Base-by-base conservation (phyloP, 2,329 filamentous ascomycete species). In the Trichophyton simii region DNA sequence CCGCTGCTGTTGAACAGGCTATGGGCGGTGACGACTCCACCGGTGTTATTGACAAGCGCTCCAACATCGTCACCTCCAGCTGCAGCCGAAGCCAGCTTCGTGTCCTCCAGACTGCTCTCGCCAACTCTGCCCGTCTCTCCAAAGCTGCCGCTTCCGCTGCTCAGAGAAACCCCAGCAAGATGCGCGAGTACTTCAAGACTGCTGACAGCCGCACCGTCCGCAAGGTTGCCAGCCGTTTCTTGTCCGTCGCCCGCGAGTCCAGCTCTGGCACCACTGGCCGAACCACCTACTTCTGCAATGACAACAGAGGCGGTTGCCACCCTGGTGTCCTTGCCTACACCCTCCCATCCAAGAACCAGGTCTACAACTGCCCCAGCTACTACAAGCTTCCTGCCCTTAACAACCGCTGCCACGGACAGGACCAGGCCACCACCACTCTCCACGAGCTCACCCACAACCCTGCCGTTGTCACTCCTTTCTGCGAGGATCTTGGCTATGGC, bases 401-500 rank as follows among this genome's bases (percentile, higher is more conserved):
- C 4, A 67, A 66, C 13, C 72, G 69, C 0, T 88, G 86, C 75
- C 83, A 87, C 69, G 78, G 67, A 2, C 85, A 87, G 72, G 85
- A 87, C 68, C 82, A 86, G 73, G 83, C 82, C 1, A 85, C 81
- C 11, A 87, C 85, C 15, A 79, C 79, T 34, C 71, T 88, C 11
- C 86, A 88, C 68, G 86, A 88, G 76, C 76, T 79, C 65, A 86
- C 85, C 7, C 86, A 88, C 68, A 77, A 80, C 20, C 72, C 79
- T 68, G 77, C 73, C 72, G 76, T 80, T 8, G 79, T 73, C 63
- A 71, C 66, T 64, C 82, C 82, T 62, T 82, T 83, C 6, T 87
- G 84, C 1, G 70, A 78, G 1, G 85, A 88, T 68, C 75, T 80
- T 58, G 80, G 76, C 34, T 83, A 83, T 65, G 83, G 82, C 20